phyloP scores from a whole-genome alignment of 2,329 filamentous ascomycete species.

The Diaporthe nobilis region DNA sequence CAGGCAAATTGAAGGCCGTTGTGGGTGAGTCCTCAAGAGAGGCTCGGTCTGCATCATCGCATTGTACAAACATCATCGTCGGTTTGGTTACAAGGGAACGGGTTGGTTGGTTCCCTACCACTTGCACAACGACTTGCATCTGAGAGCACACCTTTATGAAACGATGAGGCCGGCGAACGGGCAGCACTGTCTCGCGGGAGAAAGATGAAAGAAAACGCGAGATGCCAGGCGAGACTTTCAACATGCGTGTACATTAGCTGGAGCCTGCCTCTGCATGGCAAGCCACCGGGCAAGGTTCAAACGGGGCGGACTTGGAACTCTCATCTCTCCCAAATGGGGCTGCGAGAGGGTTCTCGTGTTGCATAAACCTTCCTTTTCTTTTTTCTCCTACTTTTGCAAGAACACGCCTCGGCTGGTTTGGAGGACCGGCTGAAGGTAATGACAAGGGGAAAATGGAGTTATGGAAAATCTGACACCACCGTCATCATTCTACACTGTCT shows the following conservation, averaged over 20 bases:
- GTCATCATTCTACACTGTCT: neutral
- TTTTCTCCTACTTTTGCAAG: conserved; percentile 13
- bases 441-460: conserved; percentile 23
- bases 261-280: conserved; percentile 24
- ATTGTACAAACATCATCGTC: conserved; percentile 20
- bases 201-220: neutral
- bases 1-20: neutral
- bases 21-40: neutral
- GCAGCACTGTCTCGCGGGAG: neutral
- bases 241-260: conserved; percentile 31
- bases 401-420: conserved; percentile 27
- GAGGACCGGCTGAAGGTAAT: neutral
- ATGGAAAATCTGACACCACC: neutral
- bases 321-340: conserved; percentile 22
- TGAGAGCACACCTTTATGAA: conserved; percentile 21
- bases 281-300: conserved; percentile 9
- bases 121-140: conserved; percentile 4
- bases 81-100: conserved; percentile 11
- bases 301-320: conserved; percentile 16
- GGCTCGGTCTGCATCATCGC: conserved; percentile 2
- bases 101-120: neutral
- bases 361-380: conserved; percentile 5
- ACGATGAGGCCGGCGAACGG: neutral
- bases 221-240: conserved; percentile 12
- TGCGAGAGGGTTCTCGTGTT: conserved; percentile 29